Evolutionary conservation across 257 asterid genomes (phyloP).

Genomic region (Gardenia jasminoides): DNA sequence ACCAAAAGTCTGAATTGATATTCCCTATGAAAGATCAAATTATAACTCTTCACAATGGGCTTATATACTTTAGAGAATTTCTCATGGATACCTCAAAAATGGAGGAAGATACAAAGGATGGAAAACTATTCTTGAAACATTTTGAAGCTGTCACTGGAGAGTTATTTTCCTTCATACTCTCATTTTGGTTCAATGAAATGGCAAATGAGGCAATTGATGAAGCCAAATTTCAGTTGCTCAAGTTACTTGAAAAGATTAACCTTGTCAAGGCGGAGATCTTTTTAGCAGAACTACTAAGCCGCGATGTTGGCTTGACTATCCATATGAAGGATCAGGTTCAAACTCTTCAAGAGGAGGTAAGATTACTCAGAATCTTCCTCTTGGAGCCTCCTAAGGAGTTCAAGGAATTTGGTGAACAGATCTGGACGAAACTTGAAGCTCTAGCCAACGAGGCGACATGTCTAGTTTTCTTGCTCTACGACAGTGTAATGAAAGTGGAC

Average conservation of each 20-base stretch:
- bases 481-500: not conserved
- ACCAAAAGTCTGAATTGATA: not conserved
- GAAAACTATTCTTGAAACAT: not conserved
- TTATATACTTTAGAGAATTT: not conserved
- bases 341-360: not conserved
- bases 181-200: not conserved
- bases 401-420: too few species aligned
- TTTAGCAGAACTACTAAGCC: not conserved
- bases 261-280: not conserved
- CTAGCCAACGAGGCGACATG: not conserved
- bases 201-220: not conserved
- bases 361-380: not conserved
- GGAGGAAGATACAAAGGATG: not conserved
- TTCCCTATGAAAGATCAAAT: not conserved
- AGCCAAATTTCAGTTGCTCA: not conserved
- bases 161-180: not conserved
- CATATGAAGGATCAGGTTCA: not conserved
- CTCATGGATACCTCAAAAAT: not conserved
- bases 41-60: not conserved
- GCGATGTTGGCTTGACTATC: not conserved
- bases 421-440: not conserved
- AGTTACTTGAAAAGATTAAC: not conserved
- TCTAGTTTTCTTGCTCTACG: not conserved
- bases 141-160: not conserved
- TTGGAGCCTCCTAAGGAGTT: not conserved